These are phyloP conservation scores for Pyrenochaeta sp. DNA, from an alignment of 2,329 filamentous ascomycete species.

Conservation along the genomic window DNA sequence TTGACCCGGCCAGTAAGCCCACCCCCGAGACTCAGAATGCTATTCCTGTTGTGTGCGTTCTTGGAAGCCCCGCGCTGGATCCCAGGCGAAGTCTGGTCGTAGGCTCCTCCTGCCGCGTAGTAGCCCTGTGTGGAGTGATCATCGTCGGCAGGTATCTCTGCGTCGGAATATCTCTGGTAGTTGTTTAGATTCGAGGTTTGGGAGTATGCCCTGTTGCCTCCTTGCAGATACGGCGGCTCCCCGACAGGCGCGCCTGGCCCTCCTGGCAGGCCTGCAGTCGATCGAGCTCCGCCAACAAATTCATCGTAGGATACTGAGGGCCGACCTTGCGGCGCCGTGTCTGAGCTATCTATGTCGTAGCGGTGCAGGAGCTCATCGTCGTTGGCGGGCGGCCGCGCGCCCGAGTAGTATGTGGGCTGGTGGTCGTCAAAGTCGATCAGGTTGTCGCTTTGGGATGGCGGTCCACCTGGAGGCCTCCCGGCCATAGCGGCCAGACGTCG, in stretches of 20 bases:
- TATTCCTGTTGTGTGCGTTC: conserved; percentile 79
- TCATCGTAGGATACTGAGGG: conserved; percentile 94
- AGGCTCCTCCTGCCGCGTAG: conserved; percentile 72
- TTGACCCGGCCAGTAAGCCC: conserved; percentile 88
- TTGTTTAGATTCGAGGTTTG: conserved; percentile 87
- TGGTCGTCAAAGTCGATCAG: conserved; percentile 79
- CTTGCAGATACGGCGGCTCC: conserved; percentile 45
- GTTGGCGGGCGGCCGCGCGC: conserved; percentile 78
- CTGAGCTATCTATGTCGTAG: conserved; percentile 74
- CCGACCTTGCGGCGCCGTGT: conserved; percentile 70
- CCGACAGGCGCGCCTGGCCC: conserved; percentile 52
- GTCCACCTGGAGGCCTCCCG: conserved; percentile 64
- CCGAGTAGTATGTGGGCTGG: conserved; percentile 75
- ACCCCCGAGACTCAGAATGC: conserved; percentile 85
- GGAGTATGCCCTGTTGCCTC: conserved; percentile 61
- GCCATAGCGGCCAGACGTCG: conserved; percentile 53
- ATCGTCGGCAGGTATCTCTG: conserved; percentile 83
- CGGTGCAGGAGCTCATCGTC: conserved; percentile 82
- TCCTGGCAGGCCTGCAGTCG: conserved; percentile 54
- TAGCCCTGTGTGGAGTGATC: conserved; percentile 77
- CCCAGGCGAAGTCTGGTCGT: conserved; percentile 63
- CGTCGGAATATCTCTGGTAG: conserved; percentile 90
- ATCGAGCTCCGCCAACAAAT: conserved; percentile 77
- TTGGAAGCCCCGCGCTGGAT: conserved; percentile 60
- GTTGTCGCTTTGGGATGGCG: conserved; percentile 59